Base-by-base conservation (phyloP, 768 basidiomycete species). In the Sarcomyxa edulis region DNA sequence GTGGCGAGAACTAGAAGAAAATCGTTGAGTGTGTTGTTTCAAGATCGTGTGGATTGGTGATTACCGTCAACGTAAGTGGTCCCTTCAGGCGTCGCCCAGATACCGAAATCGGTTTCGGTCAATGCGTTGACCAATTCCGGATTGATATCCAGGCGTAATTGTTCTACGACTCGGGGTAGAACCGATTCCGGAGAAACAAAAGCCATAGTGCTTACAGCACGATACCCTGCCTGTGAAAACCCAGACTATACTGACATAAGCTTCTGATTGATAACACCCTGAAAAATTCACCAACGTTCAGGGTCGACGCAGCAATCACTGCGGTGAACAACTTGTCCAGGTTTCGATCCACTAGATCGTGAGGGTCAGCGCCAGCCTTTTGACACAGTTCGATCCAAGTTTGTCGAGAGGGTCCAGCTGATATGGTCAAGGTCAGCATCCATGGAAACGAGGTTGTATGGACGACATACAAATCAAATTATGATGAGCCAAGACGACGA, bases 61-160 rank as follows among this genome's bases (percentile, higher is more conserved):
- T 46, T 40, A 89, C 91, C 88, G 58, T 96, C 89, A 26, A 88
- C 70, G 44, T 72, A 97, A 0, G 78, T 66, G 6, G 72, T 80
- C n/a, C 84, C 95, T 36, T 83, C 80, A 0, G 88, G 86, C 1
- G 92, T 92, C 3, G 66, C 65, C 91, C 89, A 97, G 10, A 96
- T 81, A 5, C 79, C 87, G 12, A 91, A 54, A 31, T 96, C 93
- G 6, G 72, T 66, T 9, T 82, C 71, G 0, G 81, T 81, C 40
- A 98, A 58, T 11, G 75, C 60, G 14, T 75, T 71, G 35, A 94
- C 62, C n/a, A 62, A 53, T 1, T 55, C 47, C 0, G 77, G 66
- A 40, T 82, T 66, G n/a, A 97, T 68, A 52, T 93, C 86, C 0
- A 56, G 50, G 16, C 66, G 62, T 3, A 93, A 54, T 44, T 84